Evolutionary conservation across 2,329 filamentous ascomycete genomes (phyloP), one percentile per base, ranked within the genome.

Genomic region (Aspergillus jensenii): DNA sequence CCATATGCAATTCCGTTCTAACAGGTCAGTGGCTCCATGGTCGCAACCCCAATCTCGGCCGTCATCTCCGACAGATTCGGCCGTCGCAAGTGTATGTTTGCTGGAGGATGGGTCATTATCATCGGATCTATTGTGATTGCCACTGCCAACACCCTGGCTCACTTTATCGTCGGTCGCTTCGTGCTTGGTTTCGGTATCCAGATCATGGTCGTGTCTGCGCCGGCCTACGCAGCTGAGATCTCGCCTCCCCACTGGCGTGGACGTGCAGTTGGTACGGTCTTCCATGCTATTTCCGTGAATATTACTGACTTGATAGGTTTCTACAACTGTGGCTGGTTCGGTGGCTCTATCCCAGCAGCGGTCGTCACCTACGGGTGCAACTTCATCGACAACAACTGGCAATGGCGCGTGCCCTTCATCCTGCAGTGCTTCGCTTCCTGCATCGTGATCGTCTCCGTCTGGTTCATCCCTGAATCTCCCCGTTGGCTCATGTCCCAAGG

Each of bases 391-490:
- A 80, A 60, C 67, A 67, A 81, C 69, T 81, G 74, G 66, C 73
- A 79, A 6, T 88, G 86, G 85, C 77, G 86, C 2, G 87, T 89
- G 59, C 86, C 86, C 0, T 82, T 89, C 49, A 85, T 86, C 0
- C 86, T 87, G 68, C 87, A 90, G 65, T 87, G 87, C 47, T 71
- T 87, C 0, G 85, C 85, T 0, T 80, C 88, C 0, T 58, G 87
- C 2, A 55, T 83, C 1, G 78, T 89, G 1, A 75, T 88, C 55
- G 62, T 64, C 1, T 68, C 79, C 9, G 81, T 88, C 31, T 85
- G 83, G 79, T 84, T 87, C 71, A 85, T 90, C 9, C 55, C 55
- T 15, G 55, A 59, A 39, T 59, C 58, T 2, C 58, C 58, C 4
- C 53, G 58, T 25, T 59, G 65, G 64, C 65, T 67, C 15, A 59